These are phyloP conservation scores for Vaccinium corymbosum DNA, from an alignment of 148 eudicot genomes.

Conservation along the genomic window DNA sequence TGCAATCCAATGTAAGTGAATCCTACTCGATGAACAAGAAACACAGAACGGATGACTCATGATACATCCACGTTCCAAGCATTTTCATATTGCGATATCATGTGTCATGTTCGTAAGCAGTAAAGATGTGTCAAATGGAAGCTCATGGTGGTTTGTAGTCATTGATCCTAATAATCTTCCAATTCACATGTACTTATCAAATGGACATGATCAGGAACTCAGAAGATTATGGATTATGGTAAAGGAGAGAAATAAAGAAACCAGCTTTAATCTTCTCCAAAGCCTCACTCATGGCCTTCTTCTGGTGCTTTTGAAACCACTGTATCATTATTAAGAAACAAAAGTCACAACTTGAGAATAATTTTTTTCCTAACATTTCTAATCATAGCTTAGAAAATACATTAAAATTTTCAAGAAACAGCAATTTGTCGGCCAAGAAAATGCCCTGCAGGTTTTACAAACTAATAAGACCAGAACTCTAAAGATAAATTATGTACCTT, in stretches of 20 bases:
- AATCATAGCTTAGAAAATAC: not conserved
- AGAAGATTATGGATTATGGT: not conserved
- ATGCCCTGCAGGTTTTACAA: not conserved
- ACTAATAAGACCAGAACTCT: not conserved
- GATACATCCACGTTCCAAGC: not conserved
- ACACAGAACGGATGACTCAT: not conserved
- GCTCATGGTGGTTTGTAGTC: not conserved
- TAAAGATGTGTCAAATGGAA: not conserved
- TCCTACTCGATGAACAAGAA: not conserved
- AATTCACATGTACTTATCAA: too few relatives aligned
- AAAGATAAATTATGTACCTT: not conserved
- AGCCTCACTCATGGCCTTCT: constrained; percentile 21
- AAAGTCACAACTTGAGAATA: not conserved
- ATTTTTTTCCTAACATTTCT: not conserved
- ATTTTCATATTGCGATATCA: too few relatives aligned
- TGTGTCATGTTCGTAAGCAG: not conserved
- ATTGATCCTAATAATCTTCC: not conserved
- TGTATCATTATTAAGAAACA: not conserved
- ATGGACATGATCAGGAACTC: not conserved
- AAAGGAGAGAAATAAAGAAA: not conserved
- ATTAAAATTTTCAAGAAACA: not conserved
- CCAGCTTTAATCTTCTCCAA: constrained; percentile 24
- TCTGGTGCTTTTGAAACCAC: constrained; percentile 19
- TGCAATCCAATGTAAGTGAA: not conserved
- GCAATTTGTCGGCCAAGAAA: not conserved